phyloP scores from a whole-genome alignment of 352 stramenopile species.

The Globisporangium ultimum region DNA sequence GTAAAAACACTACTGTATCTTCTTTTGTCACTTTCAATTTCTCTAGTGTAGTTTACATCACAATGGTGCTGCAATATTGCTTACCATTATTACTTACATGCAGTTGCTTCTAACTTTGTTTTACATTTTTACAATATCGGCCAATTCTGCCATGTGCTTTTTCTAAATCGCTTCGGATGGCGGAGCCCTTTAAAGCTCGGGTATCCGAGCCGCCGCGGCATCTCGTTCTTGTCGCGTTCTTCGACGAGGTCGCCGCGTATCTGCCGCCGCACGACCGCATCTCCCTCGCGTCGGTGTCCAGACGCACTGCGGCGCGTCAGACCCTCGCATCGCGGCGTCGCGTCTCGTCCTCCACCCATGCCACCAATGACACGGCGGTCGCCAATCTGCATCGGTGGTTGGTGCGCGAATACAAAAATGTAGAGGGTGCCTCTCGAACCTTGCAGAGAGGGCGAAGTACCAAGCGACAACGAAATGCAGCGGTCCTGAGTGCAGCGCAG shows the following conservation, averaged over 20 bases:
- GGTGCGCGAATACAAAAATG: not conserved
- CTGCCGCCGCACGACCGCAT: not conserved
- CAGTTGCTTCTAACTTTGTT: too few relatives aligned
- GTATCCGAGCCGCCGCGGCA: not conserved
- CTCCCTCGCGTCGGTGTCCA: not conserved
- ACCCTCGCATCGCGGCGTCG: not conserved
- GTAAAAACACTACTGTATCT: too few relatives aligned
- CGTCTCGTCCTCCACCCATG: too few relatives aligned
- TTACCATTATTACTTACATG: too few relatives aligned
- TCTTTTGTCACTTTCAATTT: too few relatives aligned
- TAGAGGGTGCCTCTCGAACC: too few relatives aligned
- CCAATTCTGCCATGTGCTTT: too few relatives aligned
- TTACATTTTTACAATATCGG: too few relatives aligned
- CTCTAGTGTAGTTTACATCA: too few relatives aligned
- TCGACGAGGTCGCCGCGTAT: not conserved
- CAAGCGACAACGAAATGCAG: not conserved
- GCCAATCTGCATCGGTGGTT: not conserved
- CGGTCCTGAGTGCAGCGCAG: slow-evolving; percentile 17
- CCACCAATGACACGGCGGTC: not conserved
- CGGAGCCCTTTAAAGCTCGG: not conserved
- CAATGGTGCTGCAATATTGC: too few relatives aligned
- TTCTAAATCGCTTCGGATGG: too few relatives aligned
- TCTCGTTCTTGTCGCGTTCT: not conserved
- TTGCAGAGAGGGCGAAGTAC: too few relatives aligned
- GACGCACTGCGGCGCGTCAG: not conserved